Evolutionary conservation across 2,329 filamentous ascomycete genomes (phyloP), one percentile per base, ranked within the genome.

Genomic region (Xylariaceae sp.): DNA sequence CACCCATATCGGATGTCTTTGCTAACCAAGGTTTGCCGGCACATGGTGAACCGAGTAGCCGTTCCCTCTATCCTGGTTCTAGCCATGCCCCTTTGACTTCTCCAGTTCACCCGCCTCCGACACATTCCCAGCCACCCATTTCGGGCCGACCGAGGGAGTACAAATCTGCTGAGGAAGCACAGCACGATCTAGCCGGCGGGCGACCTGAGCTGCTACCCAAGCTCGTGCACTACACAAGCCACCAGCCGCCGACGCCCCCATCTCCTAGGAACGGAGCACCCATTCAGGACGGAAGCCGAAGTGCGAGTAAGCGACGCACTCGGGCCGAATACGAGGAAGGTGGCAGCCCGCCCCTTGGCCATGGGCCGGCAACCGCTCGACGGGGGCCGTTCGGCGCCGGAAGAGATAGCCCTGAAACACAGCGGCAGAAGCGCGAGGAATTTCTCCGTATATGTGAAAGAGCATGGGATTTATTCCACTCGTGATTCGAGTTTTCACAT

Each of bases 401-500:
- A 30, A 81, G 90, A 57, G 92, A 94, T 67, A 92, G 86, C 61
- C 91, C 90, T 6, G 92, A 94, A 64, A 91, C 86, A 5, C 87
- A 91, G 70, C 81, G 84, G 64, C 87, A 83, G 67, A 97, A 97
- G 84, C 92, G 92, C 70, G 92, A 96, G 36, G 91, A 96, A 71
- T 99, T 99, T 68, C 77, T 99, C 60, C 79, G 83, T 50, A 77
- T 97, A 43, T 97, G 93, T 70, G 86, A 91, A 63, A 81, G 91
- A 67, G 94, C 94, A 7, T 99, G 94, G 94, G 94, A 99, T 75
- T 75, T 99, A 23, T 96, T 97, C 74, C 94, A 97, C 77, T 96
- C 92, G 58, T 97, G 76, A 83, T 49, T 21, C 9, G 35, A 21
- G 5, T 33, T 39, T 48, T 21, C 15, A 51, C 44, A 26, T 29